Conservation (phyloP, 108 stramenopile species). For the Skeletonema marinoi region DNA sequence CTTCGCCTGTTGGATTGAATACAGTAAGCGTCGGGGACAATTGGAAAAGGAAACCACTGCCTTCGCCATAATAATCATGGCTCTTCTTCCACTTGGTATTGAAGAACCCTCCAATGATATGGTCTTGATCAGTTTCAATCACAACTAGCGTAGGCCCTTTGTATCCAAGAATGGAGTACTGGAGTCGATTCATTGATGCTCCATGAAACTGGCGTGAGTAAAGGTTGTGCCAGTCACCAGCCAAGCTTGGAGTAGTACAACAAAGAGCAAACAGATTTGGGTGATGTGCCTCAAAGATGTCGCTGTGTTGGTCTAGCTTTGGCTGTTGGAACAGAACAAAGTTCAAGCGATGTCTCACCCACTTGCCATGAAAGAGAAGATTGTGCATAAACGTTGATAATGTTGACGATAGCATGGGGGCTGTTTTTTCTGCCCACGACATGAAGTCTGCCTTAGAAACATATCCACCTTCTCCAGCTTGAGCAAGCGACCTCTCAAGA, state of each 20-base stretch:
- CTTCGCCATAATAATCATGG: slow-evolving; percentile 40
- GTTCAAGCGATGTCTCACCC: slow-evolving; percentile 30
- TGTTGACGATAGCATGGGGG: slow-evolving; percentile 36
- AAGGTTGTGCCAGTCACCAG: slow-evolving; percentile 45
- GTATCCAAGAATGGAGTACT: slow-evolving; percentile 46
- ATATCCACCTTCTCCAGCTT: slow-evolving; percentile 15
- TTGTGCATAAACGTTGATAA: slow-evolving; percentile 47
- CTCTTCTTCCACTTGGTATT: slow-evolving; percentile 40
- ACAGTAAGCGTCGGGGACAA: slow-evolving; percentile 36
- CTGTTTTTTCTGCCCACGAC: slow-evolving; percentile 40
- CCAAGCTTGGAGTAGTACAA: slow-evolving; percentile 37
- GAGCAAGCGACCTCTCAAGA: slow-evolving; percentile 36
- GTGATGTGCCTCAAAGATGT: slow-evolving; percentile 33
- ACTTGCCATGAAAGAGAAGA: slow-evolving; percentile 43
- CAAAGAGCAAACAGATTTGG: slow-evolving; percentile 43
- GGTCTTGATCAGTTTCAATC: slow-evolving; percentile 40
- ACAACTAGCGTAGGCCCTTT: slow-evolving; percentile 34
- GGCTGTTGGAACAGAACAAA: slow-evolving; percentile 39
- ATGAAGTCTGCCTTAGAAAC: slow-evolving; percentile 33
- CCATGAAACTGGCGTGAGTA: slow-evolving; percentile 47
- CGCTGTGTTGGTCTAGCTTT: slow-evolving; percentile 36
- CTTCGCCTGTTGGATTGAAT: slow-evolving; percentile 33
- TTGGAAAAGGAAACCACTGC: slow-evolving; percentile 44
- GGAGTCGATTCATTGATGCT: slow-evolving; percentile 44
- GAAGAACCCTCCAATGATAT: slow-evolving; percentile 40